Evolutionary conservation across 2,329 filamentous ascomycete genomes (phyloP), one percentile per base, ranked within the genome.

Genomic region (Ilyonectria sp.): DNA sequence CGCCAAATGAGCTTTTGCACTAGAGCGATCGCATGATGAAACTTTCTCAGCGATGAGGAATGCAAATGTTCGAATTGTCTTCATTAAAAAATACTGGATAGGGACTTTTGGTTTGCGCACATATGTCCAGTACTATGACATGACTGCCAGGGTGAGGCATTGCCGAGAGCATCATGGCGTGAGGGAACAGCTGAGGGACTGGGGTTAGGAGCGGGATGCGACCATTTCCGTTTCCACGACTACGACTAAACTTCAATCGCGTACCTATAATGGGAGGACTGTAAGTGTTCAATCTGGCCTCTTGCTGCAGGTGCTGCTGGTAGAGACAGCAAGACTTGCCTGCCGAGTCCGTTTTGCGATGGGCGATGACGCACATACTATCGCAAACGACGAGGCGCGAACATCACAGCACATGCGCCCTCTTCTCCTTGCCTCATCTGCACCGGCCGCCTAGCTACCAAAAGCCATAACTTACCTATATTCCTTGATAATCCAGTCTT

Each of bases 81-180:
- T 10, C 13, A 4, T 19, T 33, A 6, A 17, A 31, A 7, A n/a
- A 33, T n/a, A 26, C 26, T 26, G 17, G 29, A n/a, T 33, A 13
- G n/a, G 9, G 17, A 19, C 10, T 19, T 19, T 33, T 52, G 49
- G 4, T n/a, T 19, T 52, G 49, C 29, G 29, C 9, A 7, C 29
- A 13, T 2, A 13, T n/a, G 49, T 35, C 17, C 26, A 33, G 10
- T 9, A 33, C 19, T 29, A 52, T 52, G 17, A 19, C 13, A 9
- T 10, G 47, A 5, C 11, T 26, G 47, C 26, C 19, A 23, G 29
- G 47, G 47, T 11, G 47, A 52, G 29, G 47, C 29, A 31, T n/a
- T n/a, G 26, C 29, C 15, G 26, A 52, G 26, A 52, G 47, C n/a
- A 52, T 52, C 26, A n/a, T 52, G 47, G 47, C 26, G 26, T 31